A percentile compares a stretch with the other conserved stretches of the same genome.
phyloP scores from a whole-genome alignment of 31 red algal genomes.

The Bonnemaisonia californica region DNA sequence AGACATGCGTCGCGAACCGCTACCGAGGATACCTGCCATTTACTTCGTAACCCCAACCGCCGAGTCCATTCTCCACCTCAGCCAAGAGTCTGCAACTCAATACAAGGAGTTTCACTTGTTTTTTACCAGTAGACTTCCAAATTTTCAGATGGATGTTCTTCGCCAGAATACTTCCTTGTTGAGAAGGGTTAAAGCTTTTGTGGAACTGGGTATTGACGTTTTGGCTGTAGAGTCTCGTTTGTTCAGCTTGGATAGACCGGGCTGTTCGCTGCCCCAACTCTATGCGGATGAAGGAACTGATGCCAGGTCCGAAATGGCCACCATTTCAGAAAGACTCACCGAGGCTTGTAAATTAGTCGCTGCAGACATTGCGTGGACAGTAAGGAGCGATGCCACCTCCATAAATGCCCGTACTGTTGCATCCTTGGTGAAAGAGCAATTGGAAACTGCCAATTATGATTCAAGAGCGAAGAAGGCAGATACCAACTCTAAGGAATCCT shows the following conservation, averaged over 20 bases:
- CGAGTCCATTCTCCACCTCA: constrained; percentile 68
- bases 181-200: constrained; percentile 62
- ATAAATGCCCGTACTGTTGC: constrained; percentile 47
- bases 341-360: constrained; percentile 67
- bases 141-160: constrained; percentile 74
- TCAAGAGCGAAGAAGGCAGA: neutral
- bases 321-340: constrained; percentile 66
- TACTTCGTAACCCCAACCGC: constrained; percentile 85
- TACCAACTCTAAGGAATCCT: neutral
- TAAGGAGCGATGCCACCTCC: constrained; percentile 64
- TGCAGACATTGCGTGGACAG: constrained; percentile 45
- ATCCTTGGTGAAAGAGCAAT: constrained; percentile 64
- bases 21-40: constrained; percentile 81
- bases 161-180: constrained; percentile 59
- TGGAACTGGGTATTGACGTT: constrained; percentile 84
- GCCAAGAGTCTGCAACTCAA: constrained; percentile 64
- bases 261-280: constrained; percentile 57
- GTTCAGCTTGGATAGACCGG: constrained; percentile 83
- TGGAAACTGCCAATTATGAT: constrained; percentile 36
- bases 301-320: constrained; percentile 52
- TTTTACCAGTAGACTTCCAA: constrained; percentile 75
- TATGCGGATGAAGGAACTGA: constrained; percentile 35
- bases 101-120: constrained; percentile 94
- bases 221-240: constrained; percentile 81
- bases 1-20: constrained; percentile 81